A percentile compares a stretch with the other conserved stretches of the same genome.
These are phyloP conservation scores for Alternaria sp. DNA, from an alignment of 2,329 filamentous ascomycete species.

Conservation along the genomic window DNA sequence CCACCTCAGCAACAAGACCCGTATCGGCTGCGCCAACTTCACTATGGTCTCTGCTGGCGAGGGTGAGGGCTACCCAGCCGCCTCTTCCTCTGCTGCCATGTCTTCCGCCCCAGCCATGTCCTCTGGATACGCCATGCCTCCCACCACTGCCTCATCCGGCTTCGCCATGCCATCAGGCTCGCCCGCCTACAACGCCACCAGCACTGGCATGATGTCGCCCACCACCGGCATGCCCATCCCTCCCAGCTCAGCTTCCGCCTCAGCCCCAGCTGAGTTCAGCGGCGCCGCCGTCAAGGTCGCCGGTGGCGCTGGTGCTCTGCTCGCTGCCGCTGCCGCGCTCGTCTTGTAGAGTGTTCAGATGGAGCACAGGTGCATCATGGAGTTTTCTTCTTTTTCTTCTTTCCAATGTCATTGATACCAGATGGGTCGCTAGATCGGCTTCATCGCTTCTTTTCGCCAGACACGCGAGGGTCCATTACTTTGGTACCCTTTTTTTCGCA, in stretches of 20 bases:
- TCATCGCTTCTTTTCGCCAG: background rate
- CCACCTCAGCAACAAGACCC: constrained; percentile 60
- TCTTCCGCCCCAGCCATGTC: background rate
- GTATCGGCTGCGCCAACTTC: constrained; percentile 66
- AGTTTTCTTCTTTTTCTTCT: constrained; percentile 13
- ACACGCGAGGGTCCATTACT: background rate
- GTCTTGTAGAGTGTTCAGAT: constrained; percentile 27
- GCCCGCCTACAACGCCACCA: constrained; percentile 19
- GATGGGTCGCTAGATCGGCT: constrained; percentile 7
- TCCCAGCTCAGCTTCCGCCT: constrained; percentile 19
- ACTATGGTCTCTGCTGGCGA: constrained; percentile 61
- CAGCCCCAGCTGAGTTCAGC: constrained; percentile 23
- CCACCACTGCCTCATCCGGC: constrained; percentile 12
- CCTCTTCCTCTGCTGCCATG: background rate
- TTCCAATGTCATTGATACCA: constrained; percentile 28
- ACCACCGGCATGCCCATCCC: constrained; percentile 21
- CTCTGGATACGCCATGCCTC: background rate
- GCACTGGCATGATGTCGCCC: constrained; percentile 15
- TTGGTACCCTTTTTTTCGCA: constrained; percentile 2
- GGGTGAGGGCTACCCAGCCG: constrained; percentile 43
- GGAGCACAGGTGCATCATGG: constrained; percentile 18
- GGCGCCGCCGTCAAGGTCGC: constrained; percentile 28
- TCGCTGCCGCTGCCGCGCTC: constrained; percentile 32
- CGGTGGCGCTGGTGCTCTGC: constrained; percentile 28
- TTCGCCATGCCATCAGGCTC: constrained; percentile 17